Conservation (phyloP, 2,329 filamentous ascomycete genomes). For the Teratosphaeria nubilosa region DNA sequence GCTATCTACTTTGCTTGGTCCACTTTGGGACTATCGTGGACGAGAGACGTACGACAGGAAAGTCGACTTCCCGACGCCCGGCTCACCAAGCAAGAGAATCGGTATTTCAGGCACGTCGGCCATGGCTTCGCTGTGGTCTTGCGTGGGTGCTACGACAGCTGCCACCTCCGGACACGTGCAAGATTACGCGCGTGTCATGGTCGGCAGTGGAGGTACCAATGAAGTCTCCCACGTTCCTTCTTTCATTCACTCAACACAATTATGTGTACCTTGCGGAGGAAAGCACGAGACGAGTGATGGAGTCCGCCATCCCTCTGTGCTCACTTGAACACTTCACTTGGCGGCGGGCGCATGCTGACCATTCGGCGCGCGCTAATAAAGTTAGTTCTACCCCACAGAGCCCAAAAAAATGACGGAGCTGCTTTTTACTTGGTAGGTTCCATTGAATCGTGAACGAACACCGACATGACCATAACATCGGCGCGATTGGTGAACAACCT, state of each 20-base stretch:
- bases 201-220: neutral
- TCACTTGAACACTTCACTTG: no score
- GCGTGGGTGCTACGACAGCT: neutral
- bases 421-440: neutral
- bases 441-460: neutral
- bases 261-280: no score
- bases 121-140: neutral
- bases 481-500: neutral
- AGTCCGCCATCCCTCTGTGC: no score
- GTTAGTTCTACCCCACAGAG: neutral
- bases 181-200: neutral
- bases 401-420: neutral
- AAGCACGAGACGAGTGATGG: neutral
- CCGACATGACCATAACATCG: neutral
- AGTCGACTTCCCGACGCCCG: conserved; percentile 52
- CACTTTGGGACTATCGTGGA: neutral
- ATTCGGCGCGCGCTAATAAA: neutral
- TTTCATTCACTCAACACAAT: neutral
- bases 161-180: neutral
- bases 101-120: conserved; percentile 25
- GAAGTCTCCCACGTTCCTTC: neutral
- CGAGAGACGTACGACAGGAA: conserved; percentile 48
- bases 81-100: conserved; percentile 49
- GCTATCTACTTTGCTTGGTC: neutral
- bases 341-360: no score